Percentiles rank a stretch among this genome's conserved stretches.
Conservation (phyloP, 2,329 filamentous ascomycete species). For the Meredithiella fracta region DNA sequence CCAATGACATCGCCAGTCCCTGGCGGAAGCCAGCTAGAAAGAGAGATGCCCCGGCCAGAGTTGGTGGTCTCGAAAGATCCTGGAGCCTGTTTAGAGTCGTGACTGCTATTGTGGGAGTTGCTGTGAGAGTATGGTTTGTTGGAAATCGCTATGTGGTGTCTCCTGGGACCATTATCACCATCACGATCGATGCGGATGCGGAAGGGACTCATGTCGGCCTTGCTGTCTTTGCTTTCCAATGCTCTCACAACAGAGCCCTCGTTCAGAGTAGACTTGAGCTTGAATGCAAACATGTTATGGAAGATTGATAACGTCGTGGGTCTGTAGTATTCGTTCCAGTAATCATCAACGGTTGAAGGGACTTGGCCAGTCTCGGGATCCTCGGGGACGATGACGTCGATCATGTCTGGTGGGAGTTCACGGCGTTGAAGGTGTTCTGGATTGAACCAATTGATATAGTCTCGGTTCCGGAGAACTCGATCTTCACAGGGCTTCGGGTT, state of each 20-base stretch:
- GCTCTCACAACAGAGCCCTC: conserved; percentile 36
- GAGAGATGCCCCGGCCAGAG: conserved; percentile 31
- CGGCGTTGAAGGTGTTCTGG: conserved; percentile 52
- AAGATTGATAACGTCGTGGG: conserved; percentile 78
- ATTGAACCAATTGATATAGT: conserved; percentile 85
- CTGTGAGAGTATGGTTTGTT: conserved; percentile 34
- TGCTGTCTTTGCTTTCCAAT: conserved; percentile 58
- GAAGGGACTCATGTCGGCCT: conserved; percentile 79
- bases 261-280: conserved; percentile 76
- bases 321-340: conserved; percentile 94
- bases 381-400: not conserved
- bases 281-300: conserved; percentile 79
- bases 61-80: conserved; percentile 24
- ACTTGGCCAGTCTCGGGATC: not conserved
- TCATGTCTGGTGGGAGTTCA: conserved; percentile 28
- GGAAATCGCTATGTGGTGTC: not conserved
- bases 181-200: conserved; percentile 53
- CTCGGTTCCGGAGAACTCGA: conserved; percentile 35
- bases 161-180: conserved; percentile 32
- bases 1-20: not conserved
- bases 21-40: conserved; percentile 40
- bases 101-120: conserved; percentile 45
- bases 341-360: conserved; percentile 59
- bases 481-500: conserved; percentile 69
- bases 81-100: conserved; percentile 26